Base-by-base conservation (phyloP, 2,329 filamentous ascomycete species). In the Stromatinia cepivora region DNA sequence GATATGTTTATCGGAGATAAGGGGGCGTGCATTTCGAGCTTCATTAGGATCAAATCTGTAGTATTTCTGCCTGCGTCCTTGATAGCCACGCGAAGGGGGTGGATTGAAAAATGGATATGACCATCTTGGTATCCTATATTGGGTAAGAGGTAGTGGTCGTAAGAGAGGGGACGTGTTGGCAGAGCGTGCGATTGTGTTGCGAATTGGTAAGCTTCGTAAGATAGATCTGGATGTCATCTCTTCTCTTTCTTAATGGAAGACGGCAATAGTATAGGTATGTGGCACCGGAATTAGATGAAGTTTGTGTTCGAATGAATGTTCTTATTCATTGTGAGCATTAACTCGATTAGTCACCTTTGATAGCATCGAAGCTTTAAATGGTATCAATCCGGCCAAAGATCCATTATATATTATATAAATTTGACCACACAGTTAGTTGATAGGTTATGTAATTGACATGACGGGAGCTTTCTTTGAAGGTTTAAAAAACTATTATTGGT, bases 1-100 rank as follows among this genome's bases (percentile, higher is more conserved):
- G 20, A 83, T 59, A n/a, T 79, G 75, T 36, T 78, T 75, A 28
- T 73, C 70, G 0, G 80, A 79, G 59, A 83, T 66, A 13, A 85
- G 79, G 13, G 83, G 83, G 31, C 73, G 74, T 13, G 77, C 77
- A 31, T 70, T 72, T 31, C 54, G 63, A 39, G 68, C 69, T 56
- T 73, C 68, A 20, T 71, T 52, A 4, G 71, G 71, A 61, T 77
- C 73, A 25, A 61, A 76, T 52, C 67, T 66, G 34, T 62, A 66
- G 57, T 75, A 61, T 45, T 59, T 67, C 31, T 50, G 65, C n/a
- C 39, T 61, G 34, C 20, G 52, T 9, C 28, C 50, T 17, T 64
- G 65, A 15, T 58, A 58, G 28, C 53, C 39, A 65, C 39, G 70
- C 48, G 67, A 71, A 22, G 67, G 57, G 54, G 56, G 46, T 61